Conservation (phyloP, 345 rosid species). For the Hibiscus tridactylites region DNA sequence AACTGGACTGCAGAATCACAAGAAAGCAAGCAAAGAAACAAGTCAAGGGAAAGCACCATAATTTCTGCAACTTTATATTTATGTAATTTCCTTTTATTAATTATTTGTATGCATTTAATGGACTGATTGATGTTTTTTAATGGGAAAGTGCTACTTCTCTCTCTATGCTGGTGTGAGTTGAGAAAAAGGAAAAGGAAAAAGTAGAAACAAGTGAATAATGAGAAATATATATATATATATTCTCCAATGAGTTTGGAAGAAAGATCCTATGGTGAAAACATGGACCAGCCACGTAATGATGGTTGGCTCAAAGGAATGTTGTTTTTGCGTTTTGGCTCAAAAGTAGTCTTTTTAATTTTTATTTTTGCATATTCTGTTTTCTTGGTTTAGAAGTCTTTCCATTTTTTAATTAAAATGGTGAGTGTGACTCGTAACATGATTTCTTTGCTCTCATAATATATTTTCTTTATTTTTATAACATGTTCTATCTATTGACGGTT, state of each 20-base stretch:
- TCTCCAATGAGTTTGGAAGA: constrained; percentile 66
- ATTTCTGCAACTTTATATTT: constrained; percentile 17
- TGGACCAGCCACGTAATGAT: constrained; percentile 18
- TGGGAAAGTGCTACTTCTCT: constrained; percentile 24
- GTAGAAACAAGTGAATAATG: neutral
- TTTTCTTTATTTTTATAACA: too few species aligned
- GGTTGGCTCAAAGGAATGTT: constrained; percentile 10
- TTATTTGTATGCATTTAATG: constrained; percentile 1
- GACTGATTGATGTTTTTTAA: constrained; percentile 7
- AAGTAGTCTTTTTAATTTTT: too few species aligned
- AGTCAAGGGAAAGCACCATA: constrained; percentile 20
- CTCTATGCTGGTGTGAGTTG: neutral
- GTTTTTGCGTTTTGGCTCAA: too few species aligned
- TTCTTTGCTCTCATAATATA: too few species aligned
- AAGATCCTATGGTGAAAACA: constrained; percentile 27
- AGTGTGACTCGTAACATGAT: too few species aligned
- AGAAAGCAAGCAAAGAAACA: constrained; percentile 17
- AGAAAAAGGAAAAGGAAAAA: neutral
- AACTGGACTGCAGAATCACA: constrained; percentile 23
- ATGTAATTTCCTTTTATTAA: neutral
- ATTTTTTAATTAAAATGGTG: too few species aligned
- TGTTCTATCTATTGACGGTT: too few species aligned
- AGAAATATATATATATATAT: neutral
- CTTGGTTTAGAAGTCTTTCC: too few species aligned
- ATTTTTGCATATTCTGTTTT: too few species aligned